phyloP scores from a whole-genome alignment of 805 yeast genomes.

The Vanderwaltozyma tropicalis region DNA sequence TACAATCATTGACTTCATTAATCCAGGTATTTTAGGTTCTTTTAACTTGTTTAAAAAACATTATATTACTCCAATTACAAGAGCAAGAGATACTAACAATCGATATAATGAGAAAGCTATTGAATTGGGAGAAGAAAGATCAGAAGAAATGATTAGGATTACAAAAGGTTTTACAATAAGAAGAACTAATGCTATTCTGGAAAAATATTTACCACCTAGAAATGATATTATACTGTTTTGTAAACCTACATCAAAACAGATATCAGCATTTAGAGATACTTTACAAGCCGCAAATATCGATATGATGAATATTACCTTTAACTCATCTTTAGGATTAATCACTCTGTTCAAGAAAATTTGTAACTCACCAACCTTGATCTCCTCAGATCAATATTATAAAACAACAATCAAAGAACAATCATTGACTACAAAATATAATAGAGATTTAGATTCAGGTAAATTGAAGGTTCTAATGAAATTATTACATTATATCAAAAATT shows the following conservation, averaged over 20 bases:
- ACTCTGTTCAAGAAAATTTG: constrained; percentile 70
- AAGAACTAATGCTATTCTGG: constrained; percentile 50
- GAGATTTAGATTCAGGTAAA: constrained; percentile 46
- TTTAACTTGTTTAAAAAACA: constrained; percentile 47
- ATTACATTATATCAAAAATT: constrained; percentile 36
- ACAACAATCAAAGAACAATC: constrained; percentile 5
- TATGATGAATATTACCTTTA: constrained; percentile 23
- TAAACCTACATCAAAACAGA: constrained; percentile 59
- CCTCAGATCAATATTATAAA: constrained; percentile 33
- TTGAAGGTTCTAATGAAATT: constrained; percentile 48
- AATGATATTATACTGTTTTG: constrained; percentile 71
- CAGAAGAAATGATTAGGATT: constrained; percentile 51
- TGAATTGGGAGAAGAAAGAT: constrained; percentile 47
- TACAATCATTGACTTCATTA: constrained; percentile 69
- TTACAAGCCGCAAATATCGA: constrained; percentile 23
- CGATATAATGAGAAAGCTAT: constrained; percentile 41
- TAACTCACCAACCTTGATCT: constrained; percentile 62
- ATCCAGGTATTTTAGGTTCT: constrained; percentile 71
- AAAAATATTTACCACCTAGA: constrained; percentile 57
- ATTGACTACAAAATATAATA: constrained; percentile 7
- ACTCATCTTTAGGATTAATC: constrained; percentile 54
- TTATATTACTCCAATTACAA: constrained; percentile 59
- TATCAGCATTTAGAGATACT: constrained; percentile 43
- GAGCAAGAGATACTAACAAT: constrained; percentile 54
- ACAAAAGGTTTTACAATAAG: constrained; percentile 64